Conservation (phyloP, 2,329 filamentous ascomycete genomes). For the Phyllosticta paracitricarpa region DNA sequence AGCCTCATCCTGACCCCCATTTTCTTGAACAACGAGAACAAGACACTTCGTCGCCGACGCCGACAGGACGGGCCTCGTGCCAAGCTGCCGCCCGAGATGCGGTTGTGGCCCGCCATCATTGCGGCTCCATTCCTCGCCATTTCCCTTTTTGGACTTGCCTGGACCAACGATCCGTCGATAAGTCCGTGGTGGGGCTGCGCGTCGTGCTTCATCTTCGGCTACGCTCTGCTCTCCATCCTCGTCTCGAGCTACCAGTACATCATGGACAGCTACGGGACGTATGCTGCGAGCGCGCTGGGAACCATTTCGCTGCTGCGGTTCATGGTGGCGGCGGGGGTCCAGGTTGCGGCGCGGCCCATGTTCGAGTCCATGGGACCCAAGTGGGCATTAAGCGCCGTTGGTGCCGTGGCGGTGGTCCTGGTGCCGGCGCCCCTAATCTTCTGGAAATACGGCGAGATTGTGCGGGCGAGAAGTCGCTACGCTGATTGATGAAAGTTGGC, state of each 20-base stretch:
- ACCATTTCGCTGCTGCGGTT: conserved; percentile 23
- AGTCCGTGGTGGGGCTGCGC: conserved; percentile 32
- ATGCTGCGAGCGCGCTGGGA: conserved; percentile 34
- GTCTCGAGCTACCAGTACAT: conserved; percentile 28
- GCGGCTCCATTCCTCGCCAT: conserved; percentile 35
- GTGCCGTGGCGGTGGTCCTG: conserved; percentile 24
- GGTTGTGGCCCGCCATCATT: conserved; percentile 36
- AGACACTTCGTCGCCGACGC: conserved; percentile 14
- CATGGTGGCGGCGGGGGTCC: conserved; percentile 30
- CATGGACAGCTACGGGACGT: conserved; percentile 32
- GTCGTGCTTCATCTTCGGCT: conserved; percentile 17
- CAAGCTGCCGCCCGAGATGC: conserved; percentile 14
- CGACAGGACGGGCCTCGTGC: conserved; percentile 11
- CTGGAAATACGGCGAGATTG: conserved; percentile 20
- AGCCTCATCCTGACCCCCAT: conserved; percentile 26
- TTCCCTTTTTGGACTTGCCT: conserved; percentile 43
- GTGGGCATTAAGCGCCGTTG: conserved; percentile 33
- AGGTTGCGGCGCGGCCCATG: conserved; percentile 31
- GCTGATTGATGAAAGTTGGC: neutral
- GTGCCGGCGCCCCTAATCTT: conserved; percentile 28
- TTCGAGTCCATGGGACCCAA: conserved; percentile 32
- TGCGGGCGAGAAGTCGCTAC: conserved; percentile 5
- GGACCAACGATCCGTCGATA: conserved; percentile 34
- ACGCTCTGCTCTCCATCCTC: conserved; percentile 38
- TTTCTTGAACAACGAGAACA: conserved; percentile 20